Evolutionary conservation across 495 filamentous ascomycete species (phyloP).

Genomic region (Hypoxylon crocopeplum): DNA sequence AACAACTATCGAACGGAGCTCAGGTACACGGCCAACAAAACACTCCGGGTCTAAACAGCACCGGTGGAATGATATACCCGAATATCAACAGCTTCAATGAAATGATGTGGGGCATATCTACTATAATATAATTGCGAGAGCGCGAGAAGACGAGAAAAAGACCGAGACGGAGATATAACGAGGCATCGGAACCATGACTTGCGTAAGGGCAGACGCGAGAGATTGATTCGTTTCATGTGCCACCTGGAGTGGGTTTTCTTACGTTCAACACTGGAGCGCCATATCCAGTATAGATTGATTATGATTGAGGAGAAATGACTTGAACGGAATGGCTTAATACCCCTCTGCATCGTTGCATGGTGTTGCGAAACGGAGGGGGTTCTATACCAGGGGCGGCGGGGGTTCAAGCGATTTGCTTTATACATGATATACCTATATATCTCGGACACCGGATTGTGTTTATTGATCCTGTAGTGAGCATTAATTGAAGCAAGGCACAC

Average conservation of each 20-base stretch:
- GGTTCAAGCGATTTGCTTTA: slow-evolving; percentile 23
- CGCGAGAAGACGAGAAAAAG: slow-evolving; percentile 11
- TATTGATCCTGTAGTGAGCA: slow-evolving; percentile 31
- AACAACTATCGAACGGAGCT: slow-evolving; percentile 19
- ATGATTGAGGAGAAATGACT: slow-evolving; percentile 24
- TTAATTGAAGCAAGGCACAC: slow-evolving; percentile 21
- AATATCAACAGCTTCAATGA: not conserved
- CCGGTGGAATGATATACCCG: not conserved
- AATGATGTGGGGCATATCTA: not conserved
- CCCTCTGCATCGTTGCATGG: slow-evolving; percentile 29
- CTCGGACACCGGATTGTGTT: slow-evolving; percentile 8
- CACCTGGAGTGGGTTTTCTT: slow-evolving; percentile 32
- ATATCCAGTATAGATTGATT: slow-evolving; percentile 28
- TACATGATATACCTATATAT: slow-evolving; percentile 30
- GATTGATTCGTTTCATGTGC: slow-evolving; percentile 27
- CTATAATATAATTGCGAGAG: slow-evolving; percentile 5
- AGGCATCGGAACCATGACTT: slow-evolving; percentile 1
- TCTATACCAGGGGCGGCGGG: slow-evolving; percentile 32
- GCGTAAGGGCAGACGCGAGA: slow-evolving; percentile 14
- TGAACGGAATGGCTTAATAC: slow-evolving; percentile 24
- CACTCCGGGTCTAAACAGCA: not conserved
- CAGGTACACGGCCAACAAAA: not conserved
- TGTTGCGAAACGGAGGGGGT: slow-evolving; percentile 26
- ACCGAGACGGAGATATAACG: too few species aligned
- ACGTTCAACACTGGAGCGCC: slow-evolving; percentile 16